phyloP scores from a whole-genome alignment of 2,329 filamentous ascomycete species.

The Hirsutella thompsonii region DNA sequence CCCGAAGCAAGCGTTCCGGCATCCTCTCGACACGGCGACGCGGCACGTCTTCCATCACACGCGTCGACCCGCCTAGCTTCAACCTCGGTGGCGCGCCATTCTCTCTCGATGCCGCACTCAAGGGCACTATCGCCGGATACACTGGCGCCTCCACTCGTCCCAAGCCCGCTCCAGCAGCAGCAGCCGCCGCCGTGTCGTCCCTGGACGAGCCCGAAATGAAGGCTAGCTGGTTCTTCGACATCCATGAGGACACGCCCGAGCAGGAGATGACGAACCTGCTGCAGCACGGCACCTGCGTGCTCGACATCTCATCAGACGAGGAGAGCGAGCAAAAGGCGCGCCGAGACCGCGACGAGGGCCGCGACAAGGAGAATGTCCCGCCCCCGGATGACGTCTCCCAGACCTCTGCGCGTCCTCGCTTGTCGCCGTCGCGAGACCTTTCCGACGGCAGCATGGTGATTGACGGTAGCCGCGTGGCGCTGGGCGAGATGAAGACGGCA shows the following conservation, averaged over 20 bases:
- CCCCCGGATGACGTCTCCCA: slow-evolving; percentile 54
- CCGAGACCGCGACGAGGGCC: slow-evolving; percentile 41
- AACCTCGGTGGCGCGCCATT: slow-evolving; percentile 52
- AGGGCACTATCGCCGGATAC: slow-evolving; percentile 58
- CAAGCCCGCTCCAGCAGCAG: slow-evolving; percentile 1
- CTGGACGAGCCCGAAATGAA: slow-evolving; percentile 37
- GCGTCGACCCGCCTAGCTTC: slow-evolving; percentile 59
- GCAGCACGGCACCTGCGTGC: slow-evolving; percentile 74
- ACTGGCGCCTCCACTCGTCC: slow-evolving; percentile 26
- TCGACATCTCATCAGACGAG: slow-evolving; percentile 87
- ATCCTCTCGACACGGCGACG: slow-evolving; percentile 57
- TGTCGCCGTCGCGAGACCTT: too few species aligned
- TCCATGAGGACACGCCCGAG: slow-evolving; percentile 83
- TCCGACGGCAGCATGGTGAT: slow-evolving; percentile 41
- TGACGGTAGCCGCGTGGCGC: slow-evolving; percentile 50
- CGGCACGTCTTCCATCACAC: slow-evolving; percentile 47
- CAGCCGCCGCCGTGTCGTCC: slow-evolving; percentile 8
- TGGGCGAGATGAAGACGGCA: slow-evolving; percentile 53
- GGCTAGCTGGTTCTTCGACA: slow-evolving; percentile 79
- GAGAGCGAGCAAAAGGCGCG: slow-evolving; percentile 46
- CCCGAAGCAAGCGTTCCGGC: slow-evolving; percentile 52
- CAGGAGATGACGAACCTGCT: slow-evolving; percentile 87
- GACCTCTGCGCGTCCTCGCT: slow-evolving; percentile 32
- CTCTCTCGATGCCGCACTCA: slow-evolving; percentile 73
- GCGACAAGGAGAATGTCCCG: slow-evolving; percentile 89